Evolutionary conservation across 2,329 filamentous ascomycete genomes (phyloP).

Genomic region (Cytospora piceicola): DNA sequence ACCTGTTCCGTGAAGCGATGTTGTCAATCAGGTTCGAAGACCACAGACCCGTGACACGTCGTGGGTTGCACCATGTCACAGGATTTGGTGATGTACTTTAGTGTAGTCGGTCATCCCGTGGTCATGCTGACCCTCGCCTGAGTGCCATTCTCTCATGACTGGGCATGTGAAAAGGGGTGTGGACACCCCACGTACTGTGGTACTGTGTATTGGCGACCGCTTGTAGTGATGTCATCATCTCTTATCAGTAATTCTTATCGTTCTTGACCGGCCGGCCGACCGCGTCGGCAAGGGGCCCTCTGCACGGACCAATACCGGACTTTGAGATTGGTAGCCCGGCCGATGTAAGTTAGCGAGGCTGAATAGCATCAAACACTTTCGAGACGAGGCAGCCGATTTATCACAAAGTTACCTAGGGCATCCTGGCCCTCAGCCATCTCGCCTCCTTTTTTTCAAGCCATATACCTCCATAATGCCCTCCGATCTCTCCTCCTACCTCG

Average conservation of each 20-base stretch:
- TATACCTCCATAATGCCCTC: constrained; percentile 49
- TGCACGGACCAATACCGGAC: not conserved
- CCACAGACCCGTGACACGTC: not conserved
- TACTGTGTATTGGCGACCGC: not conserved
- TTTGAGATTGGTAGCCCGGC: constrained; percentile 1
- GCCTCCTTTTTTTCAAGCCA: not conserved
- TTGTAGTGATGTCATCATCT: not conserved
- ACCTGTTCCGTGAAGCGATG: not conserved
- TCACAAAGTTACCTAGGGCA: not conserved
- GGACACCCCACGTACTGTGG: no score
- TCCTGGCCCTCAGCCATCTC: not conserved
- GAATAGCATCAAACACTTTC: not conserved
- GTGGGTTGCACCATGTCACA: not conserved
- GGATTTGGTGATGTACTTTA: not conserved
- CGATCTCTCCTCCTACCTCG: constrained; percentile 81
- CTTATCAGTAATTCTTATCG: not conserved
- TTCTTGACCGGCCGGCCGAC: not conserved
- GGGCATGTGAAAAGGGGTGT: not conserved
- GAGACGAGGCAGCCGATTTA: not conserved
- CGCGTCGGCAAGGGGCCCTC: not conserved
- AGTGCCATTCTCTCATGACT: not conserved
- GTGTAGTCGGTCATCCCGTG: not conserved
- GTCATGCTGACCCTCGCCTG: not conserved
- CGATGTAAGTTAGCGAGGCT: not conserved
- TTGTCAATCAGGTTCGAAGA: not conserved